A percentile compares a stretch with the other conserved stretches of the same genome.
These are phyloP conservation scores for Gilbertella persicaria DNA, from an alignment of 371 early-diverging fungal species.

Conservation along the genomic window DNA sequence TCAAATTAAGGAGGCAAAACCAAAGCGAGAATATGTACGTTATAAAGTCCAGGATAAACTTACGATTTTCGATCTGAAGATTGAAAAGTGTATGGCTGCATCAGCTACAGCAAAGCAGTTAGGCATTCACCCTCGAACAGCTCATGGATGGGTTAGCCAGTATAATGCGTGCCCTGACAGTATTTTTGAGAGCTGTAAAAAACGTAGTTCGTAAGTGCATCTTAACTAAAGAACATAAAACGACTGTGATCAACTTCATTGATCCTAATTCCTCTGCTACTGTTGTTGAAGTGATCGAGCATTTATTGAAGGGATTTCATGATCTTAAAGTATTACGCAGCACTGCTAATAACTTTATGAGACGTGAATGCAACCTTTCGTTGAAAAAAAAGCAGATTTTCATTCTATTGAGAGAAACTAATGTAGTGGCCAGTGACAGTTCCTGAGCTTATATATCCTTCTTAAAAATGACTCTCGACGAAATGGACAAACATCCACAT, in stretches of 20 bases:
- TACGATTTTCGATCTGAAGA: slow-evolving; percentile 14
- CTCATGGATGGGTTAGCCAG: slow-evolving; percentile 18
- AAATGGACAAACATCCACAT: too few relatives aligned
- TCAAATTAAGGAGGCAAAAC: slow-evolving; percentile 12
- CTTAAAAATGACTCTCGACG: neutral
- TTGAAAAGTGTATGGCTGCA: slow-evolving; percentile 23
- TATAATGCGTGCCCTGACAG: slow-evolving; percentile 16
- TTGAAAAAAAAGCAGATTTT: slow-evolving; percentile 18
- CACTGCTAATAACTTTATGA: slow-evolving; percentile 15
- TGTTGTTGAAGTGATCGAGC: slow-evolving; percentile 12
- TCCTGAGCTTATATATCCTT: slow-evolving; percentile 4
- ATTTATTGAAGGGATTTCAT: slow-evolving; percentile 15
- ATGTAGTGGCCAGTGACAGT: slow-evolving; percentile 10
- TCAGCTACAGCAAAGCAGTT: slow-evolving; percentile 26
- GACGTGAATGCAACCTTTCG: slow-evolving; percentile 17
- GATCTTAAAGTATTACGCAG: slow-evolving; percentile 12
- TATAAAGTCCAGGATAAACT: slow-evolving; percentile 11
- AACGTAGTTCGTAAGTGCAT: slow-evolving; percentile 7
- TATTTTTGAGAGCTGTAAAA: slow-evolving; percentile 19
- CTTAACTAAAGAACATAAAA: slow-evolving; percentile 11
- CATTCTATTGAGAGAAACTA: slow-evolving; percentile 16
- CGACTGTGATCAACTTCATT: slow-evolving; percentile 7
- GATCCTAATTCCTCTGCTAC: too few relatives aligned
- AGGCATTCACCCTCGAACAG: slow-evolving; percentile 35
- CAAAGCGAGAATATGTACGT: slow-evolving; percentile 14